These are phyloP conservation scores for Aegilops umbellulata DNA, from an alignment of 176 grass and related monocot species.

Conservation along the genomic window DNA sequence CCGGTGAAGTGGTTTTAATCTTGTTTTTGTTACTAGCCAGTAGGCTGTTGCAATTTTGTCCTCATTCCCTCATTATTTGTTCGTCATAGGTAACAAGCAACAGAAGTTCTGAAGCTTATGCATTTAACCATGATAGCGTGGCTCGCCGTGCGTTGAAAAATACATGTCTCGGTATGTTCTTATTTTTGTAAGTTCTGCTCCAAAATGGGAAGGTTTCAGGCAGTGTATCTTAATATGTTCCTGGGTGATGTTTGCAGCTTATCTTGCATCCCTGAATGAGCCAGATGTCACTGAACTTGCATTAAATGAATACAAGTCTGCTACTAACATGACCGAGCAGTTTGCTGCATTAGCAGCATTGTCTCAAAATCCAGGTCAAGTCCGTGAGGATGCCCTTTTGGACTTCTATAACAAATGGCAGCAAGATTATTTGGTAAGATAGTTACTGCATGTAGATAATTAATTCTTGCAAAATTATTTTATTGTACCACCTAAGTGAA, in stretches of 20 bases:
- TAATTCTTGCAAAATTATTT: background rate
- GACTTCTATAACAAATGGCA: slow-evolving; percentile 94
- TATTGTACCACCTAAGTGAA: background rate
- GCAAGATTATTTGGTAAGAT: slow-evolving; percentile 88
- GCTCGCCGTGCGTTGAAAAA: slow-evolving; percentile 86
- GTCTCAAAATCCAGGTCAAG: slow-evolving; percentile 89
- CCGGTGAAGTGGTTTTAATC: background rate
- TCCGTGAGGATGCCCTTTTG: slow-evolving; percentile 77
- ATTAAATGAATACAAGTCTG: slow-evolving; percentile 79
- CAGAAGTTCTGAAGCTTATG: slow-evolving; percentile 69
- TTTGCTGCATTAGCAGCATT: slow-evolving; percentile 94
- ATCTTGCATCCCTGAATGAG: slow-evolving; percentile 82
- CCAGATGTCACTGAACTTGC: slow-evolving; percentile 70
- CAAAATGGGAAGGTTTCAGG: slow-evolving; percentile 7
- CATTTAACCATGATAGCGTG: slow-evolving; percentile 81
- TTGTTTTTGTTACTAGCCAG: background rate
- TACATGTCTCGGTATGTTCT: slow-evolving; percentile 71
- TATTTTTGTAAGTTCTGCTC: background rate
- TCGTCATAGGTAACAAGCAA: slow-evolving; percentile 62
- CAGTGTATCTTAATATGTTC: slow-evolving; percentile 32
- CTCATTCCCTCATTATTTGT: background rate
- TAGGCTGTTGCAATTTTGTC: slow-evolving; percentile 17
- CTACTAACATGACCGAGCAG: slow-evolving; percentile 96
- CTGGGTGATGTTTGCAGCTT: slow-evolving; percentile 51
- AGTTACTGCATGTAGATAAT: background rate